A percentile compares a stretch with the other conserved stretches of the same genome.
Conservation (phyloP, 208 protist species). For the Trypanosoma congolense region DNA sequence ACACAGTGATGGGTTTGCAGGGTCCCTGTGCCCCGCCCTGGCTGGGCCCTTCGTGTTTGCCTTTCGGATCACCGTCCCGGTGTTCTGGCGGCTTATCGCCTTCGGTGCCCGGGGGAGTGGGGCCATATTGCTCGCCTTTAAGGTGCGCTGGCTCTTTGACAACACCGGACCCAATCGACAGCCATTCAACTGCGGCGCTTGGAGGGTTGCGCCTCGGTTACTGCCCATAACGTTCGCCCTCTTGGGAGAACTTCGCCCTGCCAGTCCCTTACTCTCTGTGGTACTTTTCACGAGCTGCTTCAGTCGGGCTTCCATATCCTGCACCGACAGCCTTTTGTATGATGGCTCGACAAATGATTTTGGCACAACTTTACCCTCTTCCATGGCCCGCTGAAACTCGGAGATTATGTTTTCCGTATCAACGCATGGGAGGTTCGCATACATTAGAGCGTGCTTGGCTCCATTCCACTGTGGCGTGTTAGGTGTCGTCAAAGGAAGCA, state of each 20-base stretch:
- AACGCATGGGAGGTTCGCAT: slow-evolving; percentile 52
- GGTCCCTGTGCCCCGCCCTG: not conserved
- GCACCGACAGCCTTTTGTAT: not conserved
- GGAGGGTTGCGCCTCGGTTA: not conserved
- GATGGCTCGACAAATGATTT: slow-evolving; percentile 5
- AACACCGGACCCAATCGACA: not conserved
- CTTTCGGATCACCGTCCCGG: not conserved
- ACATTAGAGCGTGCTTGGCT: slow-evolving; percentile 46
- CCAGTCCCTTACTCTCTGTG: not conserved
- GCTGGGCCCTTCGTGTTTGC: not conserved
- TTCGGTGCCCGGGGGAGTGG: not conserved
- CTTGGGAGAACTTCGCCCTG: not conserved
- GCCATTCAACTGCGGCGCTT: not conserved
- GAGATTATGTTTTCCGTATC: slow-evolving; percentile 50
- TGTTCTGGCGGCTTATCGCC: not conserved
- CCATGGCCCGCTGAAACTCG: slow-evolving; percentile 47
- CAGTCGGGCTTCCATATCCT: slow-evolving; percentile 15
- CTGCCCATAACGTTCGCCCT: slow-evolving; percentile 2
- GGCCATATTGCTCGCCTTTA: not conserved
- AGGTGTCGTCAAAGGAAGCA: slow-evolving; percentile 29
- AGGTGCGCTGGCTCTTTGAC: not conserved
- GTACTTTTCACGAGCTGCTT: slow-evolving; percentile 3
- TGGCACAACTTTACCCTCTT: slow-evolving; percentile 13
- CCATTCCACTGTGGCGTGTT: slow-evolving; percentile 17
- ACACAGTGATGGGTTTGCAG: not conserved